Conservation (phyloP, 1,284 basidiomycete species). For the Heterobasidion occidentale region DNA sequence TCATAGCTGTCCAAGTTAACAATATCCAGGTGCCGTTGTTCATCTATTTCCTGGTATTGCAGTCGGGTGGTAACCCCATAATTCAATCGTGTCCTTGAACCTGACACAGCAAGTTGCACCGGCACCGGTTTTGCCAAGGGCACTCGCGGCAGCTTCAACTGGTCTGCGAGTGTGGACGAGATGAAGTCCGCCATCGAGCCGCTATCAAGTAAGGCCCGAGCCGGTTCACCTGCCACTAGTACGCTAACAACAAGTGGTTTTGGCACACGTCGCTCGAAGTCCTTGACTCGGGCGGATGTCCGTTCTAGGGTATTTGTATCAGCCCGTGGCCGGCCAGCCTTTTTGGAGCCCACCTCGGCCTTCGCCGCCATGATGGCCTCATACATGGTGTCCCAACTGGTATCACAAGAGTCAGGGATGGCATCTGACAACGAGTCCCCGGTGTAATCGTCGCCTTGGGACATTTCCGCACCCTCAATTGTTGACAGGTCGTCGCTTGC, state of each 20-base stretch:
- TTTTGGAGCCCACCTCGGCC: neutral
- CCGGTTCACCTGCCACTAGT: constrained; percentile 18
- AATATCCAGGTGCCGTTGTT: constrained; percentile 21
- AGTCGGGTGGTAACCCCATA: constrained; percentile 3
- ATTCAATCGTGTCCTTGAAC: constrained; percentile 8
- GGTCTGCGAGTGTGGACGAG: constrained; percentile 23
- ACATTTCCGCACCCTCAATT: neutral
- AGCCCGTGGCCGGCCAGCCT: neutral
- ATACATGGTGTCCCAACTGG: neutral
- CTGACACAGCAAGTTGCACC: constrained; percentile 8
- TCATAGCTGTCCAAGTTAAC: constrained; percentile 20
- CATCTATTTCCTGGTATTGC: constrained; percentile 22
- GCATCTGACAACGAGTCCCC: neutral
- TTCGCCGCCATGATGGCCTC: neutral
- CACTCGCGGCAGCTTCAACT: constrained; percentile 12
- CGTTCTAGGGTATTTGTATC: neutral
- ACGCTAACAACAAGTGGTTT: constrained; percentile 19
- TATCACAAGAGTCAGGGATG: neutral
- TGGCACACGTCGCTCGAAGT: constrained; percentile 16
- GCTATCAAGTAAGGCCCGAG: constrained; percentile 20
- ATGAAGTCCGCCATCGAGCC: constrained; percentile 28
- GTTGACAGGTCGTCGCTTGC: neutral
- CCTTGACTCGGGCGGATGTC: constrained; percentile 3
- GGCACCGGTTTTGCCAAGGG: constrained; percentile 7
- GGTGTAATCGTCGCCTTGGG: neutral